Conservation (phyloP, 2,329 filamentous ascomycete genomes). For the Claviceps quebecensis region DNA sequence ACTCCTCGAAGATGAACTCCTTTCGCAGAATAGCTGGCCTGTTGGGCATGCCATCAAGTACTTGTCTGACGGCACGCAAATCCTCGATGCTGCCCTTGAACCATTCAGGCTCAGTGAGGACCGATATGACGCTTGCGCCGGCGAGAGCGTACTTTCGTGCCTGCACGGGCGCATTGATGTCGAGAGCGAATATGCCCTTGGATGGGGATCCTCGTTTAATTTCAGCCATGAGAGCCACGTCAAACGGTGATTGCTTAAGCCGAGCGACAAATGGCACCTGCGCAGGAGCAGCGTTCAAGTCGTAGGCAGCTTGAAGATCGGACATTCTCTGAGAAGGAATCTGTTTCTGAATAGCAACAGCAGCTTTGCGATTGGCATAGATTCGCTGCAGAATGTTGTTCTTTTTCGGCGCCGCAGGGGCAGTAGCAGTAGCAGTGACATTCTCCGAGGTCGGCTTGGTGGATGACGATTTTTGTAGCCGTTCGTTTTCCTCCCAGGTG, state of each 20-base stretch:
- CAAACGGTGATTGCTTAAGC: conserved; percentile 67
- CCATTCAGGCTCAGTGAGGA: conserved; percentile 97
- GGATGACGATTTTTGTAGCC: conserved; percentile 30
- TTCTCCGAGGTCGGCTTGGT: conserved; percentile 13
- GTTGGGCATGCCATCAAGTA: conserved; percentile 81
- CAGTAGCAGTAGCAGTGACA: conserved; percentile 10
- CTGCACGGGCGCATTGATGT: conserved; percentile 78
- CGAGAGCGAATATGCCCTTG: conserved; percentile 83
- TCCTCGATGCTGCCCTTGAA: conserved; percentile 98
- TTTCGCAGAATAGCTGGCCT: conserved; percentile 85
- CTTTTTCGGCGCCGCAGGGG: conserved; percentile 37
- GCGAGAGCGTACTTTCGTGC: conserved; percentile 84
- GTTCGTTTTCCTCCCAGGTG: conserved; percentile 75
- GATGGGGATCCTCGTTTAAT: conserved; percentile 95
- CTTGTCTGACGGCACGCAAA: conserved; percentile 71
- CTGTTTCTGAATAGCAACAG: conserved; percentile 67
- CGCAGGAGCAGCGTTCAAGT: conserved; percentile 72
- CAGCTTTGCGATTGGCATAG: conserved; percentile 64
- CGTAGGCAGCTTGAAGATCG: conserved; percentile 77
- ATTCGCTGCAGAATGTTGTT: conserved; percentile 84
- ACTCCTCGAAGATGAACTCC: conserved; percentile 96
- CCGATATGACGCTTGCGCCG: conserved; percentile 91
- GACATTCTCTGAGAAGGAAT: conserved; percentile 71
- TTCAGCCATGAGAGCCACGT: conserved; percentile 91
- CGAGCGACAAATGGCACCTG: conserved; percentile 68